Percentiles rank a stretch among this genome's conserved stretches.
phyloP scores from a whole-genome alignment of 495 filamentous ascomycete species.

The Podospora conica region DNA sequence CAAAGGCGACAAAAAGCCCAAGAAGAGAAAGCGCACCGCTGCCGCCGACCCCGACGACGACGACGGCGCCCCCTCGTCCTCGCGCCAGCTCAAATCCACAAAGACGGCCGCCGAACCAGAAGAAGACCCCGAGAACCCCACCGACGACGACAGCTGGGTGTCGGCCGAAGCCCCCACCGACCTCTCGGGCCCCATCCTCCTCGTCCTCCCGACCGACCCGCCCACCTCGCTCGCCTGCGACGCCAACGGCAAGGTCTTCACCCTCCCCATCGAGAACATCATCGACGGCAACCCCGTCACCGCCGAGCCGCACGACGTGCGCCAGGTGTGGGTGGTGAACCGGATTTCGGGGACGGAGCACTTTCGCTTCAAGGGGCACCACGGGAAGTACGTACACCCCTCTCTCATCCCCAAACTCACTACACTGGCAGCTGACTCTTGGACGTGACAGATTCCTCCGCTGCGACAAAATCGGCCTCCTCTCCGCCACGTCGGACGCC shows the following conservation, averaged over 20 bases:
- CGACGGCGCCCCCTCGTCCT: background rate
- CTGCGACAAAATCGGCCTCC: constrained; percentile 75
- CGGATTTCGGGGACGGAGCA: constrained; percentile 72
- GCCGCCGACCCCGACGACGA: constrained; percentile 40
- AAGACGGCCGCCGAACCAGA: constrained; percentile 34
- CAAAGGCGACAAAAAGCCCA: constrained; percentile 94
- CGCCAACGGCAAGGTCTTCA: constrained; percentile 75
- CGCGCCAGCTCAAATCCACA: constrained; percentile 27
- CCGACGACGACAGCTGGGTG: constrained; percentile 82
- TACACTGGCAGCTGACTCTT: background rate
- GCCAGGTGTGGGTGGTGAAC: constrained; percentile 93
- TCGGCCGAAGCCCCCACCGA: constrained; percentile 70
- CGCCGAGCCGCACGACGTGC: constrained; percentile 88
- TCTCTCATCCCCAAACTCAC: background rate
- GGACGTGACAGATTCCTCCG: constrained; percentile 54
- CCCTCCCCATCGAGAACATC: constrained; percentile 73
- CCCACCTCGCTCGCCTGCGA: constrained; percentile 77
- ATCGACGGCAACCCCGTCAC: constrained; percentile 68
- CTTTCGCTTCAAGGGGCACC: constrained; percentile 78
- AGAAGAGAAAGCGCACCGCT: constrained; percentile 73
- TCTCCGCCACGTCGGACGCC: constrained; percentile 71
- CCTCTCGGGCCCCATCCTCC: constrained; percentile 74
- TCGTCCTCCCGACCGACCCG: constrained; percentile 64
- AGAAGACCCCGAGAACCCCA: constrained; percentile 47
- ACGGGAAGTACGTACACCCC: constrained; percentile 60